Evolutionary conservation across 176 grass and related monocot genomes (phyloP), one percentile per base, ranked within the genome.

Genomic region (Eragrostis nindensis): DNA sequence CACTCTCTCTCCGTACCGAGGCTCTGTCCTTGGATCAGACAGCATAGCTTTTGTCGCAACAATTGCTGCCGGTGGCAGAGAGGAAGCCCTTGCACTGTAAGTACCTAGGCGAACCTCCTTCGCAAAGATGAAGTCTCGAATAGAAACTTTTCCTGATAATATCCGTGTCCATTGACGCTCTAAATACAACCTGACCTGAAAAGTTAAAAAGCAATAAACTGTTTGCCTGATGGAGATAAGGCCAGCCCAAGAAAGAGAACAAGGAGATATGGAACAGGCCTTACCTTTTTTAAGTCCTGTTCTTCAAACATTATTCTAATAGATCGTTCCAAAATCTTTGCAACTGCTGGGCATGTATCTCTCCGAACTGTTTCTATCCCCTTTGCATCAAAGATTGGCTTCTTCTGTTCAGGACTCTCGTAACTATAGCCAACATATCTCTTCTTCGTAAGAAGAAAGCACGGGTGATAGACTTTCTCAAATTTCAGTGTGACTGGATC

Each of bases 391-490:
- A 98, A 98, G 61, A 79, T 81, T 66, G 95, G 87, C 36, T 85
- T 83, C 38, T 71, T 80, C 62, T 94, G 92, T 87, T 87, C 90
- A 55, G 92, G 90, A 76, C 73, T 89, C 81, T 98, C 92, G 9
- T 98, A 98, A 84, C 95, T 98, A 83, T 94, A 94, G 53, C 95
- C 95, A 81, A 98, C 92, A 78, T 98, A 98, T 62, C 95, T 90
- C 75, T 98, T 98, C 86, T 98, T 98, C 22, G 95, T 91, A 75
- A 98, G 95, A 88, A 94, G 92, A 89, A 98, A 94, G 68, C 92
- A 98, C 30, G 95, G 92, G 69, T 94, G 75, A 77, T 98, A 94
- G n/a, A 94, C 90, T 79, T 98, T 98, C 77, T 98, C 92, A 5
- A 98, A 88, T 74, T 98, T 98, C 40, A 98, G 79, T 65, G 90